A percentile compares a stretch with the other conserved stretches of the same genome.
Evolutionary conservation across 164 flowering plant genomes (phyloP).

Genomic region (Houttuynia cordata): DNA sequence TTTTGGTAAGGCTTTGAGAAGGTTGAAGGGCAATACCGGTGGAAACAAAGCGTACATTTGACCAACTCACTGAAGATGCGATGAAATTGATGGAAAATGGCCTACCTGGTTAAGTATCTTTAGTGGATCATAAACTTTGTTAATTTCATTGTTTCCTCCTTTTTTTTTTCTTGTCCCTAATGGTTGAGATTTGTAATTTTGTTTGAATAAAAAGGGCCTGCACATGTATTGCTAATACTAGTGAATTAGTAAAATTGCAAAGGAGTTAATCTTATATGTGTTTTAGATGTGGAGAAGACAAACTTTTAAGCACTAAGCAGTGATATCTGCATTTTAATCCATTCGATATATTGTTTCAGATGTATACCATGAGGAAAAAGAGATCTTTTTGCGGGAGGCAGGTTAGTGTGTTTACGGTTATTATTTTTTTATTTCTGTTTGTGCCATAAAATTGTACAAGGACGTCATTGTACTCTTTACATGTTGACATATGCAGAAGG

Average conservation of each 20-base stretch:
- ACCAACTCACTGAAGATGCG: conserved; percentile 92
- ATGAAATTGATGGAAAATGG: conserved; percentile 88
- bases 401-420: conserved; percentile 27
- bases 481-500: conserved; percentile 44
- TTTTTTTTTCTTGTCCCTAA: neutral
- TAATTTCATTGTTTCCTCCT: neutral
- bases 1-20: conserved; percentile 80
- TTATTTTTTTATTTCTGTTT: neutral
- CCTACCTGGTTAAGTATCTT: conserved; percentile 44
- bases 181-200: neutral
- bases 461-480: too few relatives aligned
- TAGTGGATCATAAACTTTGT: neutral
- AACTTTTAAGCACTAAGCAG: neutral
- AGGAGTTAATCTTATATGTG: neutral
- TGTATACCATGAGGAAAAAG: conserved; percentile 73
- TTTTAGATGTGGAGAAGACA: neutral
- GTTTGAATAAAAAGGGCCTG: neutral
- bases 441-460: too few relatives aligned
- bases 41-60: conserved; percentile 61
- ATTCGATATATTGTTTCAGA: conserved; percentile 27
- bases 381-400: conserved; percentile 80
- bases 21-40: conserved; percentile 68
- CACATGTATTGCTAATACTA: neutral
- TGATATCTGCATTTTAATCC: neutral
- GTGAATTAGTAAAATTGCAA: neutral